These are phyloP conservation scores for Leccinum variabile DNA, from an alignment of 1,284 basidiomycete species.

Conservation along the genomic window DNA sequence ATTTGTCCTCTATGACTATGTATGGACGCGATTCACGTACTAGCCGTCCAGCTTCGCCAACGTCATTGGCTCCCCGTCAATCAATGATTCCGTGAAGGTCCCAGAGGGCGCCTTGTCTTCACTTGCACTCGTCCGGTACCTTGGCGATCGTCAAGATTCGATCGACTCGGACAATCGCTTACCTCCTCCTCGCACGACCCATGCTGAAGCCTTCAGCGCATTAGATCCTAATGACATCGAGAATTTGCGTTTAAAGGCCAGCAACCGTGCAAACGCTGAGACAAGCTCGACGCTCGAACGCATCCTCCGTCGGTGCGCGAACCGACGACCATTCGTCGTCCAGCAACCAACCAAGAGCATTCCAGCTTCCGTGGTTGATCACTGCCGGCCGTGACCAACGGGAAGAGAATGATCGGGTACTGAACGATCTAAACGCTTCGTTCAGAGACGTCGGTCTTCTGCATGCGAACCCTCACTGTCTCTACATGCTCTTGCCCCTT, in stretches of 20 bases:
- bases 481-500: slow-evolving; percentile 80
- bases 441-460: slow-evolving; percentile 76
- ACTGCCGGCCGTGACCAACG: slow-evolving; percentile 61
- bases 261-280: slow-evolving; percentile 21
- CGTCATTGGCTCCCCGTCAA: slow-evolving; percentile 15
- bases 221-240: slow-evolving; percentile 61
- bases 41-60: too few relatives aligned
- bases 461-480: slow-evolving; percentile 52
- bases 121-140: slow-evolving; percentile 8
- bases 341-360: slow-evolving; percentile 40
- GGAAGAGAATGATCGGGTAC: slow-evolving; percentile 64
- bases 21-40: too few relatives aligned
- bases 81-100: slow-evolving; percentile 2
- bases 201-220: slow-evolving; percentile 72
- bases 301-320: slow-evolving; percentile 22
- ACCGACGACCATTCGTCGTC: slow-evolving; percentile 26
- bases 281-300: slow-evolving; percentile 27
- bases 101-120: slow-evolving; percentile 17
- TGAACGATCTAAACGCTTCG: slow-evolving; percentile 67
- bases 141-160: slow-evolving; percentile 32
- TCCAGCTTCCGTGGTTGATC: slow-evolving; percentile 70
- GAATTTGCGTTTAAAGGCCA: slow-evolving; percentile 40
- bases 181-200: slow-evolving; percentile 55
- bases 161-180: slow-evolving; percentile 35
- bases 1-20: too few relatives aligned